Conservation (phyloP, 345 rosid species). For the Melastoma malabathricum region DNA sequence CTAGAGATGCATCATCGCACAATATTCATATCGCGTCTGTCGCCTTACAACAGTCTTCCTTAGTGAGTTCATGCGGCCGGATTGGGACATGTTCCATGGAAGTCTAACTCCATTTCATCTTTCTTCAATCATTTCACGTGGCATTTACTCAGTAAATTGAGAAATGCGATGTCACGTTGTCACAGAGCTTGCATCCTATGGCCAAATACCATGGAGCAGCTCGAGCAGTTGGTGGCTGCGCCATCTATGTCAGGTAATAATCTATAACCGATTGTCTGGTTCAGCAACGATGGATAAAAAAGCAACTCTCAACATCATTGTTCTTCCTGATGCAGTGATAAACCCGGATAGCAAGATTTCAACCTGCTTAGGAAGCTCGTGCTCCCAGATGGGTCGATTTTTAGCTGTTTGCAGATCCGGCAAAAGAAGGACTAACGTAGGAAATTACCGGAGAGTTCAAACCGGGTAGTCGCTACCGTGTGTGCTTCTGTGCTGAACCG, state of each 20-base stretch:
- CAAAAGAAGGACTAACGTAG: conserved; percentile 49
- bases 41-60: conserved; percentile 60
- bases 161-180: background rate
- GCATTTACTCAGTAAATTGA: background rate
- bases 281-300: background rate
- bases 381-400: conserved; percentile 54
- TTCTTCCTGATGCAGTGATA: conserved; percentile 28
- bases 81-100: conserved; percentile 77
- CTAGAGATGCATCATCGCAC: conserved; percentile 56
- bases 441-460: background rate
- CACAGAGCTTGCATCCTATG: conserved; percentile 56
- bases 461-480: background rate
- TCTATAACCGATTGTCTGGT: background rate
- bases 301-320: background rate
- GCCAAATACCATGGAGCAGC: conserved; percentile 70
- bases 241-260: conserved; percentile 43
- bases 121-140: background rate
- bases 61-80: conserved; percentile 65
- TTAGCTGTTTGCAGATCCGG: conserved; percentile 53
- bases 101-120: conserved; percentile 6
- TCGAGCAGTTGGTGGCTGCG: conserved; percentile 52
- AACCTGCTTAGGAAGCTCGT: conserved; percentile 47
- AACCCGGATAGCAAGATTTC: conserved; percentile 61
- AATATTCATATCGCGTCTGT: conserved; percentile 63
- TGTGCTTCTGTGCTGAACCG: background rate